A percentile compares a stretch with the other conserved stretches of the same genome.
These are phyloP conservation scores for Salix viminalis DNA, from an alignment of 345 rosid genomes.

Conservation along the genomic window DNA sequence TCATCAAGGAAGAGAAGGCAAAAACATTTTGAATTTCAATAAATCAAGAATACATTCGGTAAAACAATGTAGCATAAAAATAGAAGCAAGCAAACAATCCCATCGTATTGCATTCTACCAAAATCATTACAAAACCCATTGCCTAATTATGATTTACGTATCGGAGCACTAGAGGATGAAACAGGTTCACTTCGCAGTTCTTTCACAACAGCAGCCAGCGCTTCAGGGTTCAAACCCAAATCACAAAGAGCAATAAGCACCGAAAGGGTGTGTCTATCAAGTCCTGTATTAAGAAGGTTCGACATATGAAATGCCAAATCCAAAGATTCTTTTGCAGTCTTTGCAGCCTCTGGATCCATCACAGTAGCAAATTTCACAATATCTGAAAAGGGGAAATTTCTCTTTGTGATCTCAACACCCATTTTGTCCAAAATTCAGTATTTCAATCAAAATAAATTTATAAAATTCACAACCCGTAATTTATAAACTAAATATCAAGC, in stretches of 20 bases:
- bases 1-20: not conserved
- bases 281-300: slow-evolving; percentile 7
- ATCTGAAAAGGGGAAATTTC: not conserved
- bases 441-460: not conserved
- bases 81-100: not conserved
- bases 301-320: slow-evolving; percentile 12
- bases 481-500: not conserved
- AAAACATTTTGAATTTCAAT: not conserved
- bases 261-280: slow-evolving; percentile 11
- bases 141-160: not conserved
- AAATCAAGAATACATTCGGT: not conserved
- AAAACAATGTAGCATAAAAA: too few relatives aligned
- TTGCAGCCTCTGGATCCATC: slow-evolving; percentile 10
- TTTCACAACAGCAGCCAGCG: slow-evolving; percentile 9
- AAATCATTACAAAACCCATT: not conserved
- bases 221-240: slow-evolving; percentile 15
- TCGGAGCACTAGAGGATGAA: not conserved
- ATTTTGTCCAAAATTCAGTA: not conserved
- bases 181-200: not conserved
- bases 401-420: not conserved
- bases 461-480: not conserved
- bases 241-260: slow-evolving; percentile 12
- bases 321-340: slow-evolving; percentile 5
- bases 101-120: not conserved
- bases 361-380: not conserved